A percentile compares a stretch with the other conserved stretches of the same genome.
These are phyloP conservation scores for Mycena pura DNA, from an alignment of 768 basidiomycete species.

Conservation along the genomic window DNA sequence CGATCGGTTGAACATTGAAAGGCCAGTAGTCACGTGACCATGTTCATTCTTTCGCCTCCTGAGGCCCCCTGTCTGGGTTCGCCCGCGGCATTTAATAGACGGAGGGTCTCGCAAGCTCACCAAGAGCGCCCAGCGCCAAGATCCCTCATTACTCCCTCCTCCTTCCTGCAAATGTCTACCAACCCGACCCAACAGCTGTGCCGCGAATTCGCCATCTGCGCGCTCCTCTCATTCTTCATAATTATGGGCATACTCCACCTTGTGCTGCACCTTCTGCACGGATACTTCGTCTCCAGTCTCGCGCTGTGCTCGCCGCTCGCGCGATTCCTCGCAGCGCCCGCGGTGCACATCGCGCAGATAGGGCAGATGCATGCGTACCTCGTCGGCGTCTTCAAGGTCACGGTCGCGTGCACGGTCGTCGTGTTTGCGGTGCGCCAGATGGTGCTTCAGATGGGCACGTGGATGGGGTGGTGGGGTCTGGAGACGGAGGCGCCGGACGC, in stretches of 20 bases:
- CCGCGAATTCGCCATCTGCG: conserved; percentile 17
- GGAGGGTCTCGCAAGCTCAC: no score
- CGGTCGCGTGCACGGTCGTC: conserved; percentile 11
- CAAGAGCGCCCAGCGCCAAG: no score
- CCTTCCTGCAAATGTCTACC: neutral
- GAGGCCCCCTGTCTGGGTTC: no score
- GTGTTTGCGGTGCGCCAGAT: conserved; percentile 16
- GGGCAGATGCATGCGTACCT: neutral
- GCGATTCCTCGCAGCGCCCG: neutral
- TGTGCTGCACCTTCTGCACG: conserved; percentile 1
- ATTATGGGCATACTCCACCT: conserved; percentile 10
- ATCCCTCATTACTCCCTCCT: neutral
- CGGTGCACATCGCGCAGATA: neutral
- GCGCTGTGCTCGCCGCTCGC: neutral
- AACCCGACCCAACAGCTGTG: neutral
- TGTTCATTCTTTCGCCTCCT: no score
- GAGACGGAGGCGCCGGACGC: no score
- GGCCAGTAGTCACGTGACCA: no score
- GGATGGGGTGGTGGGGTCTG: no score
- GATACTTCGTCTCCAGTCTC: neutral
- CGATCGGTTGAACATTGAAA: no score
- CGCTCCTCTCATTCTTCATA: conserved; percentile 11
- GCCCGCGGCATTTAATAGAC: no score
- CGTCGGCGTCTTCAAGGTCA: conserved; percentile 13
- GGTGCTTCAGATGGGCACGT: no score